phyloP scores from a whole-genome alignment of 73 alveolate genomes.

The Paramecium tetraurelia region DNA sequence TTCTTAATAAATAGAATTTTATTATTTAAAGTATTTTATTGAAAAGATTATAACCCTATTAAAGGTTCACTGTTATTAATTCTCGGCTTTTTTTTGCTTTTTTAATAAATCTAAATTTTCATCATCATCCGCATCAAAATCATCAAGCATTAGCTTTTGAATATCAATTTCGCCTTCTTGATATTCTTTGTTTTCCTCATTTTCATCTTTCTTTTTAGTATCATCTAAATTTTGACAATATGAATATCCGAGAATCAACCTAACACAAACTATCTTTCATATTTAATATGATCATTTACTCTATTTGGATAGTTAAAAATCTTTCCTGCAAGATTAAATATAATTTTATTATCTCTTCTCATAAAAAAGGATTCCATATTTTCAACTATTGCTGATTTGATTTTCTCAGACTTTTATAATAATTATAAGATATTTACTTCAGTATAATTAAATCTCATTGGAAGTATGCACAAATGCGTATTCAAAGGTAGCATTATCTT shows the following conservation, averaged over 20 bases:
- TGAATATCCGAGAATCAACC: slow-evolving; percentile 26
- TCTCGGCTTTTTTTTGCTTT: not conserved
- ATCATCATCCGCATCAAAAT: slow-evolving; percentile 18
- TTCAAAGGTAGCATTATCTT: not conserved
- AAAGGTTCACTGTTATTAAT: not conserved
- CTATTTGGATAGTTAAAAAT: slow-evolving; percentile 39
- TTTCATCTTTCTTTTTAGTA: not conserved
- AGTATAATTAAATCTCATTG: slow-evolving; percentile 41
- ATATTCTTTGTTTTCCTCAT: not conserved
- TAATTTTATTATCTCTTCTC: slow-evolving; percentile 23
- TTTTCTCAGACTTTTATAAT: slow-evolving; percentile 18
- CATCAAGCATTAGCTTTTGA: slow-evolving; percentile 8
- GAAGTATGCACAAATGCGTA: not conserved
- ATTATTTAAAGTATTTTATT: not conserved
- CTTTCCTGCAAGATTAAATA: slow-evolving; percentile 29
- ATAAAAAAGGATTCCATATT: slow-evolving; percentile 31
- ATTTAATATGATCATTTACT: not conserved
- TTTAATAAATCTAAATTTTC: not conserved
- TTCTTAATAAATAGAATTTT: not conserved
- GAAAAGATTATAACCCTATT: not conserved
- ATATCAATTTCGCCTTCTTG: not conserved
- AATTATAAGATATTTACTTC: not conserved
- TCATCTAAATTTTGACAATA: not conserved
- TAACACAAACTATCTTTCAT: slow-evolving; percentile 44
- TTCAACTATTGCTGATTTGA: slow-evolving; percentile 32